phyloP scores from a whole-genome alignment of 2,329 filamentous ascomycete species.

The Verticillium zaregamsianum region DNA sequence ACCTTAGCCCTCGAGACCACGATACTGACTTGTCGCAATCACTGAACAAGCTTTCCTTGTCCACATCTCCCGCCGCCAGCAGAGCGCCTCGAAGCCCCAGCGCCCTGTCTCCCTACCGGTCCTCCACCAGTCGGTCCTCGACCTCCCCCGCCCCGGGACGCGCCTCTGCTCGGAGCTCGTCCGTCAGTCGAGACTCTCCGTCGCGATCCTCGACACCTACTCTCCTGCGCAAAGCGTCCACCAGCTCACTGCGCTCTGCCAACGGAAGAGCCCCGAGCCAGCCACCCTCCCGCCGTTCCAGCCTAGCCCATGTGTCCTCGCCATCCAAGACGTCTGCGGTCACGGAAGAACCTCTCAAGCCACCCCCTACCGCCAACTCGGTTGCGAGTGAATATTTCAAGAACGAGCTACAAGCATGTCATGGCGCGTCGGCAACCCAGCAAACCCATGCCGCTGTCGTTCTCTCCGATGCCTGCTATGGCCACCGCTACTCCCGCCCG shows the following conservation, averaged over 20 bases:
- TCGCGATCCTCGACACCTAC: conserved; percentile 40
- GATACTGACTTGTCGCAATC: conserved; percentile 33
- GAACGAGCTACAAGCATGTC: conserved; percentile 63
- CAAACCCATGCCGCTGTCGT: conserved; percentile 70
- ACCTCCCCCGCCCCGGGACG: conserved; percentile 32
- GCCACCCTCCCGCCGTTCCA: conserved; percentile 42
- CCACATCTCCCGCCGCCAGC: conserved; percentile 22
- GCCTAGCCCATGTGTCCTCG: conserved; percentile 40
- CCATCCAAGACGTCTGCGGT: conserved; percentile 31
- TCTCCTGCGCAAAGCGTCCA: conserved; percentile 52
- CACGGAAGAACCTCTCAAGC: conserved; percentile 30
- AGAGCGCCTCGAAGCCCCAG: conserved; percentile 21
- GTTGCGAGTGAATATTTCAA: conserved; percentile 67
- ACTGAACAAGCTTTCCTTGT: conserved; percentile 40
- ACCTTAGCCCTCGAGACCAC: conserved; percentile 21
- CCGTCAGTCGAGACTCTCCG: conserved; percentile 35
- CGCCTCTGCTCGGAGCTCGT: conserved; percentile 38
- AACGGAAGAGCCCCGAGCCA: conserved; percentile 31
- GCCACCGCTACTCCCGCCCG: conserved; percentile 84
- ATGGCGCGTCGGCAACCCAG: conserved; percentile 35
- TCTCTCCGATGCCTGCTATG: conserved; percentile 90
- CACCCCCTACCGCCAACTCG: conserved; percentile 42
- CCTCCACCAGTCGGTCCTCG: conserved; percentile 29
- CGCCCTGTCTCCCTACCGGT: conserved; percentile 30
- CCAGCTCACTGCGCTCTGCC: conserved; percentile 51